Percentiles rank a stretch among this genome's conserved stretches.
Evolutionary conservation across 2,329 filamentous ascomycete genomes (phyloP).

Genomic region (Penicillium brevicompactum): DNA sequence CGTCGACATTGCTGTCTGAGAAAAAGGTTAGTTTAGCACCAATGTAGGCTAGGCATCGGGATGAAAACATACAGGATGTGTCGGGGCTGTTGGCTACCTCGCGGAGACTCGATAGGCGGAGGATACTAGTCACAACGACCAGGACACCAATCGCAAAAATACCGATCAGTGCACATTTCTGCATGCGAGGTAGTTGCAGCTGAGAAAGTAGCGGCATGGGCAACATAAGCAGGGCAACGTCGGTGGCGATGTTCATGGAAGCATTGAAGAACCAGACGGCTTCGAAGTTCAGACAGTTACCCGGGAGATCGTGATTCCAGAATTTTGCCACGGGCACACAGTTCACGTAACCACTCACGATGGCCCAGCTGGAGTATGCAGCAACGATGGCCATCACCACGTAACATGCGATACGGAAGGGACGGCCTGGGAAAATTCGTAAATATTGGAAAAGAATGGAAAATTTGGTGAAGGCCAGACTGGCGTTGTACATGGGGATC

Average conservation of each 20-base stretch:
- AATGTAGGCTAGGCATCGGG: neutral
- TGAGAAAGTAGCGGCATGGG: constrained; percentile 46
- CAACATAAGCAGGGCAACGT: constrained; percentile 44
- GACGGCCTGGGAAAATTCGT: constrained; percentile 43
- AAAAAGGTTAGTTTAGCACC: constrained; percentile 3
- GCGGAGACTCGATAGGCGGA: constrained; percentile 32
- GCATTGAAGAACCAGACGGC: constrained; percentile 47
- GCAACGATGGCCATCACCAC: constrained; percentile 35
- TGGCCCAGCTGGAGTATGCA: constrained; percentile 33
- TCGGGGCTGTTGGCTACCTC: constrained; percentile 28
- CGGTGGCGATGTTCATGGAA: constrained; percentile 45
- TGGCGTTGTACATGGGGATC: constrained; percentile 37
- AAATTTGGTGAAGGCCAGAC: constrained; percentile 43
- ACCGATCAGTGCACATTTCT: constrained; percentile 44
- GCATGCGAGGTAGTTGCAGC: constrained; percentile 43
- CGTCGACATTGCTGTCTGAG: constrained; percentile 33
- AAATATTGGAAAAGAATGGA: constrained; percentile 52
- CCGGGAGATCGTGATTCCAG: constrained; percentile 40
- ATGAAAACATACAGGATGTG: constrained; percentile 28
- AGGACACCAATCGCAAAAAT: constrained; percentile 48
- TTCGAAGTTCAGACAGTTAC: constrained; percentile 43
- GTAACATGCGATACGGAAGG: constrained; percentile 37
- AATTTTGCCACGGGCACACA: constrained; percentile 46
- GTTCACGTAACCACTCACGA: constrained; percentile 45
- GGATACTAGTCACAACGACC: constrained; percentile 37